Evolutionary conservation across 2,329 filamentous ascomycete species (phyloP).

Genomic region (Hypoxylon sp.): DNA sequence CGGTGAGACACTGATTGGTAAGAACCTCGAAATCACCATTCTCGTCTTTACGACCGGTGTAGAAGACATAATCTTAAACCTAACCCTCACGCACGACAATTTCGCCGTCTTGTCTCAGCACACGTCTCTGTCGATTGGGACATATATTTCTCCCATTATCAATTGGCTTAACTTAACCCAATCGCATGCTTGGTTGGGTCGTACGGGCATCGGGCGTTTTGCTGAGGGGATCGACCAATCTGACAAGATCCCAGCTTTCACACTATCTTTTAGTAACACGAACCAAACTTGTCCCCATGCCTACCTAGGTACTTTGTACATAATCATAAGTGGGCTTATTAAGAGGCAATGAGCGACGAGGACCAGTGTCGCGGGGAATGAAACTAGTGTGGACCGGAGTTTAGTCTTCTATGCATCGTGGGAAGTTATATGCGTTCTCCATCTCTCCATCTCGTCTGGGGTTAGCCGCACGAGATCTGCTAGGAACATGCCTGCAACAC

Average conservation of each 20-base stretch:
- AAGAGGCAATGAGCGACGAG: constrained; percentile 18
- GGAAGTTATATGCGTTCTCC: constrained; percentile 8
- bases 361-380: constrained; percentile 23
- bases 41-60: neutral
- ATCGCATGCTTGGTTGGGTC: constrained; percentile 19
- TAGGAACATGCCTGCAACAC: constrained; percentile 19
- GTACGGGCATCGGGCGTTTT: constrained; percentile 41
- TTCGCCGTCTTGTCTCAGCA: neutral
- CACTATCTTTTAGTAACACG: constrained; percentile 18
- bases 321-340: constrained; percentile 5
- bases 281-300: constrained; percentile 7
- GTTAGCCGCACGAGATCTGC: constrained; percentile 4
- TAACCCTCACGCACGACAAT: constrained; percentile 1
- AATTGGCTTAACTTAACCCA: constrained; percentile 3
- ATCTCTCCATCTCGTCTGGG: constrained; percentile 2
- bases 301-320: neutral
- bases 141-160: constrained; percentile 9
- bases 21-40: neutral
- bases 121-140: constrained; percentile 1
- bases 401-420: constrained; percentile 21
- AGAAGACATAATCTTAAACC: neutral
- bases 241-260: constrained; percentile 25
- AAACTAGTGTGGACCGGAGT: constrained; percentile 22
- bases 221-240: constrained; percentile 37
- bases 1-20: constrained; percentile 10